phyloP scores from a whole-genome alignment of 2,329 filamentous ascomycete species.

The Pseudogymnoascus sp. region DNA sequence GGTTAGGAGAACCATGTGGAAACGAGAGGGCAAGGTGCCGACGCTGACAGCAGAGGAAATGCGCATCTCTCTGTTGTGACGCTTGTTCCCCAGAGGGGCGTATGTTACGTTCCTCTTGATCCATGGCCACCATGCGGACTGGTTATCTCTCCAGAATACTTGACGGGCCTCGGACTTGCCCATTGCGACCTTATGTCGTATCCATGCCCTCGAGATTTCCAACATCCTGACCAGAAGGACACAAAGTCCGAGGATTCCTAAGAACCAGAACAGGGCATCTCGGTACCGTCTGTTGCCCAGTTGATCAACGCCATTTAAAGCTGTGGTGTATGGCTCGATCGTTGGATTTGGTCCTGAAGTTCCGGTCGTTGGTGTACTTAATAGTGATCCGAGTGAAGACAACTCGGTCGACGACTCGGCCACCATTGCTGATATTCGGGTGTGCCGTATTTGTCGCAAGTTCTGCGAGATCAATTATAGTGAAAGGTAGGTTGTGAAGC shows the following conservation, averaged over 20 bases:
- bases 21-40: constrained; percentile 56
- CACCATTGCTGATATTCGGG: not conserved
- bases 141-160: constrained; percentile 49
- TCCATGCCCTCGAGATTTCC: constrained; percentile 47
- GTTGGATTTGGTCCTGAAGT: constrained; percentile 33
- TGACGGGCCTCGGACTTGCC: constrained; percentile 43
- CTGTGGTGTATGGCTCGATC: constrained; percentile 47
- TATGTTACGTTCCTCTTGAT: constrained; percentile 57
- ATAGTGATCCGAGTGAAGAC: not conserved
- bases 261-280: constrained; percentile 51
- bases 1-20: constrained; percentile 50
- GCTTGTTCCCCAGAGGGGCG: constrained; percentile 55
- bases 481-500: not conserved
- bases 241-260: constrained; percentile 47
- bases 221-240: constrained; percentile 46
- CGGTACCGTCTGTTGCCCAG: constrained; percentile 48
- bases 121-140: constrained; percentile 52
- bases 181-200: constrained; percentile 55
- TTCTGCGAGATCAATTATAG: not conserved
- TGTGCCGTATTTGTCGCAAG: constrained; percentile 1
- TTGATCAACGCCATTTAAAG: constrained; percentile 54
- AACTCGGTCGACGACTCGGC: not conserved
- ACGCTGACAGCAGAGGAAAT: constrained; percentile 52
- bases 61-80: constrained; percentile 60
- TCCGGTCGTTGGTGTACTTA: constrained; percentile 10